These are phyloP conservation scores for Pinus tabuliformis DNA, from an alignment of 75 land plant genomes.

Conservation along the genomic window DNA sequence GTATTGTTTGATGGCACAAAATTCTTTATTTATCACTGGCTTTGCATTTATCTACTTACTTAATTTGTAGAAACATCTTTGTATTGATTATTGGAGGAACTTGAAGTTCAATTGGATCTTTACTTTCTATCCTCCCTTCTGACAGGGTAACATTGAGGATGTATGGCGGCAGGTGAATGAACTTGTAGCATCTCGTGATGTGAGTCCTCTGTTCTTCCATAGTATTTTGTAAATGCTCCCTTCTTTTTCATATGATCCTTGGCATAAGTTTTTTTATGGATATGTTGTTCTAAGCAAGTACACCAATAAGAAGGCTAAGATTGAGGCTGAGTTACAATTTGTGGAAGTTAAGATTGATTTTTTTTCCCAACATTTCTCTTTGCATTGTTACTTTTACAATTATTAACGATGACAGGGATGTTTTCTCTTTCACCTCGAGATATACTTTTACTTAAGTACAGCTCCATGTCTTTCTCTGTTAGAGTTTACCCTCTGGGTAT, in stretches of 20 bases:
- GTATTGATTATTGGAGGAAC: background rate
- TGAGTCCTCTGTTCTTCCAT: constrained; percentile 27
- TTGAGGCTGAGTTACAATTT: background rate
- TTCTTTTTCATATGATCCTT: background rate
- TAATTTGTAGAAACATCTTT: background rate
- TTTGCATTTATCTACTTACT: background rate
- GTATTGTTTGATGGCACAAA: constrained; percentile 36
- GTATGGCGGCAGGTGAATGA: constrained; percentile 93
- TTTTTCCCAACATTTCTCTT: too few relatives aligned
- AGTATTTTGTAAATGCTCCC: background rate
- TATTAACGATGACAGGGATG: too few relatives aligned
- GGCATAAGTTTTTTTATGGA: background rate
- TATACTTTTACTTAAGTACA: too few relatives aligned
- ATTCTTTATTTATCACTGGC: background rate
- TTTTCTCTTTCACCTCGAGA: too few relatives aligned
- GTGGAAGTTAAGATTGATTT: too few relatives aligned
- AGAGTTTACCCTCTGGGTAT: too few relatives aligned
- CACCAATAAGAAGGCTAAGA: background rate
- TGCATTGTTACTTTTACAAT: too few relatives aligned
- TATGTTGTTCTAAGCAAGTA: too few relatives aligned
- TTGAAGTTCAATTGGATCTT: background rate
- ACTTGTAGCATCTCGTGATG: constrained; percentile 90
- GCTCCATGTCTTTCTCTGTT: too few relatives aligned
- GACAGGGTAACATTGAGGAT: constrained; percentile 86
- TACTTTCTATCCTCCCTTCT: background rate